A percentile compares a stretch with the other conserved stretches of the same genome.
These are phyloP conservation scores for Epichloe typhina DNA, from an alignment of 2,329 filamentous ascomycete genomes.

Conservation along the genomic window DNA sequence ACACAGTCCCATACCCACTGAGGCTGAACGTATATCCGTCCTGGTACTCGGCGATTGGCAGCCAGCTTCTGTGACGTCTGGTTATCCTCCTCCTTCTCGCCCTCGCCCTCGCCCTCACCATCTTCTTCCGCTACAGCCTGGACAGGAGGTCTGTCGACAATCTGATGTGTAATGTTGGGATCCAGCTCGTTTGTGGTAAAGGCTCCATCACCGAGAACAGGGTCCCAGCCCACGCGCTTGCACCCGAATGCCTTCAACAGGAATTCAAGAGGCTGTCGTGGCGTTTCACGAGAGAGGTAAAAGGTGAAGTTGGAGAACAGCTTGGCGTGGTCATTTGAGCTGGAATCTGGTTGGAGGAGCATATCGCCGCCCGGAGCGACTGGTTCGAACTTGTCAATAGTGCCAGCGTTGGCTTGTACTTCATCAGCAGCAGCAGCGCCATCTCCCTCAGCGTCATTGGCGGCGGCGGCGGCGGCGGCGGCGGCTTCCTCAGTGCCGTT, in stretches of 20 bases:
- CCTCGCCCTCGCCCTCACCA: conserved; percentile 28
- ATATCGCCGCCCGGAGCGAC: conserved; percentile 74
- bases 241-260: conserved; percentile 88
- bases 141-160: conserved; percentile 79
- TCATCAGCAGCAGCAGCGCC: conserved; percentile 29
- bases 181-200: conserved; percentile 86
- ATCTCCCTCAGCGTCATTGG: conserved; percentile 21
- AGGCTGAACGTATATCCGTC: conserved; percentile 83
- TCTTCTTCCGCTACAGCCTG: conserved; percentile 41
- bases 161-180: conserved; percentile 84
- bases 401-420: conserved; percentile 29
- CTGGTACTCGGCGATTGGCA: conserved; percentile 66
- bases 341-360: conserved; percentile 62
- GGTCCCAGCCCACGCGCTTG: conserved; percentile 91
- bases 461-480: conserved; percentile 11
- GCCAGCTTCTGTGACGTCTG: conserved; percentile 46
- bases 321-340: conserved; percentile 53
- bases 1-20: conserved; percentile 98
- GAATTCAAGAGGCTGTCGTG: conserved; percentile 81
- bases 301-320: conserved; percentile 84
- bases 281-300: conserved; percentile 88
- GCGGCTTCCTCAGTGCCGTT: conserved; percentile 31
- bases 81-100: conserved; percentile 38
- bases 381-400: conserved; percentile 86
- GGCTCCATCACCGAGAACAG: conserved; percentile 77